Percentiles rank a stretch among this genome's conserved stretches.
phyloP scores from a whole-genome alignment of 495 filamentous ascomycete genomes.

The Neohortaea acidophila region DNA sequence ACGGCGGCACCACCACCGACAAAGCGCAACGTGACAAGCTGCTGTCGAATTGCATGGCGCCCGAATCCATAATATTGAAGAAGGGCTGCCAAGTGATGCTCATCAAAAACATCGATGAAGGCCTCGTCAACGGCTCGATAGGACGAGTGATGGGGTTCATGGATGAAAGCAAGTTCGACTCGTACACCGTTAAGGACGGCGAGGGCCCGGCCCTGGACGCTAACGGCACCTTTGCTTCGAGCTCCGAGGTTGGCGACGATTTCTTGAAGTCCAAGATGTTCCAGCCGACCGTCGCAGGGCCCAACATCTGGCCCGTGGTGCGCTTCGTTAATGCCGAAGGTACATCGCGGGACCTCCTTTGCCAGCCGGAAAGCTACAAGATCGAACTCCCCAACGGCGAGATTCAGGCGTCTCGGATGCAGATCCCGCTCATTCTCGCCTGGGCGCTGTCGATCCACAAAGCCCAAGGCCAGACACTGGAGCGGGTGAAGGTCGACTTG shows the following conservation, averaged over 20 bases:
- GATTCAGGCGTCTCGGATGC: conserved; percentile 66
- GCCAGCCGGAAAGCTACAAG: conserved; percentile 82
- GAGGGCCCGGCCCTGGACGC: conserved; percentile 22
- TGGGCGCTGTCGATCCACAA: conserved; percentile 98
- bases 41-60: conserved; percentile 83
- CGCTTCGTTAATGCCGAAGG: conserved; percentile 68
- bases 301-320: conserved; percentile 56
- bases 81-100: conserved; percentile 94
- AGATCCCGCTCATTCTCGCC: conserved; percentile 77
- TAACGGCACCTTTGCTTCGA: conserved; percentile 22
- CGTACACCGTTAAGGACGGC: conserved; percentile 41
- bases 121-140: conserved; percentile 82
- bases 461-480: conserved; percentile 90
- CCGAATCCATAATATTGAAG: conserved; percentile 59
- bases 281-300: conserved; percentile 23
- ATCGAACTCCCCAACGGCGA: conserved; percentile 92
- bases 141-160: conserved; percentile 78
- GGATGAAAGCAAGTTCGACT: conserved; percentile 62
- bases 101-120: conserved; percentile 97
- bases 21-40: conserved; percentile 54
- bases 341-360: conserved; percentile 59
- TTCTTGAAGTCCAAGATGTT: conserved; percentile 20
- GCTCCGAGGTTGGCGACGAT: conserved; percentile 10
- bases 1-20: conserved; percentile 63
- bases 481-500: conserved; percentile 87